These are phyloP conservation scores for Leccinum arenicola DNA, from an alignment of 768 basidiomycete genomes.

Conservation along the genomic window DNA sequence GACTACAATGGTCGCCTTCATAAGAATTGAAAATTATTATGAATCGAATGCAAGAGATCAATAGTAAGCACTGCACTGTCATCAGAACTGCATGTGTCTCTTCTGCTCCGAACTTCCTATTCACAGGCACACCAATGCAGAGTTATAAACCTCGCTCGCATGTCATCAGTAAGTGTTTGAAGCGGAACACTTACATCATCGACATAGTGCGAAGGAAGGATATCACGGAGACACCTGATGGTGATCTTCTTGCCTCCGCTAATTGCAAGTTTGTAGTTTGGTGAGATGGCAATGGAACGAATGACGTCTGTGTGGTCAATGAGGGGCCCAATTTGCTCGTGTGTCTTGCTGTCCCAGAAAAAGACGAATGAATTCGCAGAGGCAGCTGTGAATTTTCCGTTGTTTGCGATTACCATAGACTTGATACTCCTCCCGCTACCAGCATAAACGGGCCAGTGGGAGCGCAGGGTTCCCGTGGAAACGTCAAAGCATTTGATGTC, in stretches of 20 bases:
- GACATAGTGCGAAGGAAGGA: slow-evolving; percentile 7
- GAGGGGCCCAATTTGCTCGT: slow-evolving; percentile 5
- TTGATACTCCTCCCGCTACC: not conserved
- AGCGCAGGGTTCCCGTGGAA: not conserved
- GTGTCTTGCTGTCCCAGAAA: slow-evolving; percentile 10
- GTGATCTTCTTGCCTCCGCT: slow-evolving; percentile 4
- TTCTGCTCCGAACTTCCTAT: not conserved
- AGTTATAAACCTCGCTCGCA: not conserved
- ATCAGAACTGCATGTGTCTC: not conserved
- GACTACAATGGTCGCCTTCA: not conserved
- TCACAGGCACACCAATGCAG: not conserved
- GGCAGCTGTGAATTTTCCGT: slow-evolving; percentile 9
- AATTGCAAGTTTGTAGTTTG: slow-evolving; percentile 4
- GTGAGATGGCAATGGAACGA: slow-evolving; percentile 9
- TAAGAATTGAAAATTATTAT: not conserved
- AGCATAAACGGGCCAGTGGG: not conserved
- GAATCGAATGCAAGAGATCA: not conserved
- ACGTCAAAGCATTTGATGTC: slow-evolving; percentile 7
- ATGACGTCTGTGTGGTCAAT: slow-evolving; percentile 5
- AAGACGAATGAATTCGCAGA: not conserved
- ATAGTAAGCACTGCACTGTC: not conserved
- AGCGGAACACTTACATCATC: slow-evolving; percentile 5
- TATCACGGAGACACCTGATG: slow-evolving; percentile 1
- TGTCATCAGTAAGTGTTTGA: too few relatives aligned
- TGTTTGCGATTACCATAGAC: slow-evolving; percentile 10